Conservation (phyloP, 1,284 basidiomycete species). For the Rhodotorula mucilaginosa region DNA sequence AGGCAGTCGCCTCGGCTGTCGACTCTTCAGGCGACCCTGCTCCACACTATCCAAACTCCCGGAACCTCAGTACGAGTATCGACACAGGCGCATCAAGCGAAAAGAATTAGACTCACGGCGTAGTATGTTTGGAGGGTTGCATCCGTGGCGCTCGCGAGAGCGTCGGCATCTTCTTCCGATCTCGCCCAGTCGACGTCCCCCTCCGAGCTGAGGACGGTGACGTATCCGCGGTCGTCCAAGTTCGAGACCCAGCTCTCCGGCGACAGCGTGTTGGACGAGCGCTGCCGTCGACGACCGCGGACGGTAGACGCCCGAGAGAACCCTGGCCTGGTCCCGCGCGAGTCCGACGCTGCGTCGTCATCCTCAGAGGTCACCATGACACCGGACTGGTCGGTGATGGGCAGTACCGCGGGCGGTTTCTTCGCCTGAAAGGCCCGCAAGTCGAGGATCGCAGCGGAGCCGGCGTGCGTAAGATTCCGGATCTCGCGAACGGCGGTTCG, state of each 20-base stretch:
- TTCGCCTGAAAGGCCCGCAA: slow-evolving; percentile 13
- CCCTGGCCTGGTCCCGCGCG: no score
- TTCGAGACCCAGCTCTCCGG: not conserved
- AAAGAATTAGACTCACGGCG: not conserved
- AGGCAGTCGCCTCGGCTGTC: slow-evolving; percentile 3
- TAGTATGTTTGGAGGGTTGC: not conserved
- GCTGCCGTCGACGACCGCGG: no score
- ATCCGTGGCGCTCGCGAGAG: not conserved
- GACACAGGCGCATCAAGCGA: no score
- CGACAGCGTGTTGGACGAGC: not conserved
- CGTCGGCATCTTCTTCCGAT: not conserved
- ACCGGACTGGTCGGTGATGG: not conserved
- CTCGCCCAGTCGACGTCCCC: slow-evolving; percentile 13
- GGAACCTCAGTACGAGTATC: no score
- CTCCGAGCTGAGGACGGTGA: slow-evolving; percentile 2
- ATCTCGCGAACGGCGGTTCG: slow-evolving; percentile 7
- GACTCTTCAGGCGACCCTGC: not conserved
- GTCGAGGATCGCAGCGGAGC: slow-evolving; percentile 26
- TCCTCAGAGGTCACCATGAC: not conserved
- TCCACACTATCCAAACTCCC: no score
- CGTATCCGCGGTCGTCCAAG: not conserved
- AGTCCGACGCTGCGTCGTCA: not conserved
- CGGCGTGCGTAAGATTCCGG: slow-evolving; percentile 11
- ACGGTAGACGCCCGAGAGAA: no score
- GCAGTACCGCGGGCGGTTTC: not conserved